Evolutionary conservation across 1,284 basidiomycete species (phyloP), one percentile per base, ranked within the genome.

Genomic region (Polyporus tsugae): DNA sequence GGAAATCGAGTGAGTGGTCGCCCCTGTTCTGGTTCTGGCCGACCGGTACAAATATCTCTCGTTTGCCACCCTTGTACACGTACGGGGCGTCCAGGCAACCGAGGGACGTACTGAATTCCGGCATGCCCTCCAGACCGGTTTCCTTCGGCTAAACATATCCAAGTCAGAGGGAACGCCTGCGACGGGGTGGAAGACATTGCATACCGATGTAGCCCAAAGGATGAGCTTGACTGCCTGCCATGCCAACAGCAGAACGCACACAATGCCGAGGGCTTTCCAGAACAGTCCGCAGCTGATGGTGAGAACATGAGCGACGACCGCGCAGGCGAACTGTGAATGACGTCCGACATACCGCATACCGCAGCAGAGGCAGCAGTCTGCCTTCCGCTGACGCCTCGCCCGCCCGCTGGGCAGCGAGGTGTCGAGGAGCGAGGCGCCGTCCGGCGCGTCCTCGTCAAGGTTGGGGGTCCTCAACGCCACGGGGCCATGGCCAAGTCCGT

Each of bases 191-290:
- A 44, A 25, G 11, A 29, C 35, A 29, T 13, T 1, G 17, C 53
- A 41, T 70, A 87, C 87, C 60, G 81, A 83, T 11, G 82, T 74
- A 25, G 83, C 82, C 87, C 87, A 89, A 42, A 79, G 73, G 52
- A 83, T 74, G 17, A 87, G 77, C 69, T 81, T 86, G 74, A 85
- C 77, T 2, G 78, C 77, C 67, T 83, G 81, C 80, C 84, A 88
- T 15, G 83, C 67, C 5, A 81, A 68, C 61, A 84, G 79, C 9
- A 85, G 71, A 19, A 78, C 75, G 36, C 82, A 68, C 11, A 88
- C 85, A 57, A 88, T 84, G 22, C 83, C 87, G 64, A 88, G 79
- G 0, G 85, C 85, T 74, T 87, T 89, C 82, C 84, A 89, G 76
- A 88, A 84, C 11, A 87, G 75, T 33, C 80, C 80, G 70, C 85